Percentiles rank a stretch among this genome's conserved stretches.
phyloP scores from a whole-genome alignment of 2,329 filamentous ascomycete species.

The Tothia fuscella region DNA sequence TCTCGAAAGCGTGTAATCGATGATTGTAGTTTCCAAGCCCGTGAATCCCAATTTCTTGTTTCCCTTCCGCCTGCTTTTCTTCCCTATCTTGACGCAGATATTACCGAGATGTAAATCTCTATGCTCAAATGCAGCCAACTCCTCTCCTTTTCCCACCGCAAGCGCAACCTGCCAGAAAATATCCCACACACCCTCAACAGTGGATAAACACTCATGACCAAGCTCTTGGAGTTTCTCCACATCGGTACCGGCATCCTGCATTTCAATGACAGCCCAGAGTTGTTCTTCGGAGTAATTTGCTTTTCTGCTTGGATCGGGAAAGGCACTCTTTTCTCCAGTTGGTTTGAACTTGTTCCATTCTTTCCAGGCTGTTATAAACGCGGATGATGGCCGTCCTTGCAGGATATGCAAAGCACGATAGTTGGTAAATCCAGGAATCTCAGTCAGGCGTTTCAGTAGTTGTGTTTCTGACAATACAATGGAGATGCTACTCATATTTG shows the following conservation, averaged over 20 bases:
- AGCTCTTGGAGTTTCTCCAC: slow-evolving; percentile 28
- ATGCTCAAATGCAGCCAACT: slow-evolving; percentile 48
- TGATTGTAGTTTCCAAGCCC: slow-evolving; percentile 49
- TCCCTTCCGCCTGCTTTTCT: slow-evolving; percentile 8
- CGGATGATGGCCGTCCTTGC: slow-evolving; percentile 40
- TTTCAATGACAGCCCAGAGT: slow-evolving; percentile 53
- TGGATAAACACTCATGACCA: slow-evolving; percentile 24
- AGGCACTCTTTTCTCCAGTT: slow-evolving; percentile 36
- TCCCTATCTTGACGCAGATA: slow-evolving; percentile 38
- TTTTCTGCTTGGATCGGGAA: slow-evolving; percentile 45
- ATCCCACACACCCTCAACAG: slow-evolving; percentile 42
- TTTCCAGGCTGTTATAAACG: slow-evolving; percentile 37
- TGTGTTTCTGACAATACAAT: slow-evolving; percentile 36
- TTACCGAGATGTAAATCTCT: slow-evolving; percentile 57
- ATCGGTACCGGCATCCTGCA: slow-evolving; percentile 52
- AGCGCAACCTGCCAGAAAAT: slow-evolving; percentile 56
- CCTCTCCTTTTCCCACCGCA: slow-evolving; percentile 49
- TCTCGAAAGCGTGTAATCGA: slow-evolving; percentile 57
- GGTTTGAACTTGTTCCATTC: slow-evolving; percentile 31
- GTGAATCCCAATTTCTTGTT: slow-evolving; percentile 38
- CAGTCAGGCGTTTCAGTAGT: slow-evolving; percentile 45
- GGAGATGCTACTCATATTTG: slow-evolving; percentile 31
- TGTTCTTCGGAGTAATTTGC: slow-evolving; percentile 42
- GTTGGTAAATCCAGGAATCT: slow-evolving; percentile 50
- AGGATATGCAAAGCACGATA: slow-evolving; percentile 48